Conservation (phyloP, 1,139 yeast species). For the Hyphopichia pseudoburtonii region DNA sequence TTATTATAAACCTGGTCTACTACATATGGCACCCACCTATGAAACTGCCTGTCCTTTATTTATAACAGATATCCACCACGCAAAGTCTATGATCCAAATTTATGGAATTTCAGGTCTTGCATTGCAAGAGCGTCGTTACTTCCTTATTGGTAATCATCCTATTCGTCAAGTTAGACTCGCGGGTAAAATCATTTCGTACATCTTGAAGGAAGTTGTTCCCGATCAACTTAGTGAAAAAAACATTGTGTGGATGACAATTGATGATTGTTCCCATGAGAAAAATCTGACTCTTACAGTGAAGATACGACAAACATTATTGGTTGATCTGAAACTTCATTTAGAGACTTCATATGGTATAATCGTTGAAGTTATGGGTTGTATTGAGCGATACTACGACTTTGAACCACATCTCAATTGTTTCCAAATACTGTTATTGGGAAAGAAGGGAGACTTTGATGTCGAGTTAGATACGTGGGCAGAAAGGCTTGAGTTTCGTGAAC, state of each 20-base stretch:
- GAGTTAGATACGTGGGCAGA: conserved; percentile 37
- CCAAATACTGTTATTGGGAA: background rate
- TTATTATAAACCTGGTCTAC: conserved; percentile 32
- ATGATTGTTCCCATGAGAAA: conserved; percentile 21
- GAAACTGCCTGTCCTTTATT: conserved; percentile 25
- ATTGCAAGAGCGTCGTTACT: conserved; percentile 11
- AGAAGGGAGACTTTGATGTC: conserved; percentile 13
- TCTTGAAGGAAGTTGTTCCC: background rate
- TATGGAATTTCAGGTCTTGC: conserved; percentile 21
- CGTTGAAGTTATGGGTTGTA: background rate
- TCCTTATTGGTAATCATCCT: conserved; percentile 38
- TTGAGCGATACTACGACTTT: background rate
- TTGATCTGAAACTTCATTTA: conserved; percentile 1
- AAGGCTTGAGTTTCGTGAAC: conserved; percentile 22
- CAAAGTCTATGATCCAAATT: conserved; percentile 16
- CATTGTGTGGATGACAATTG: conserved; percentile 15
- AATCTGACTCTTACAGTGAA: conserved; percentile 6
- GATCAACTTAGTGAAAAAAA: background rate
- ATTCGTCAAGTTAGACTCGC: conserved; percentile 21
- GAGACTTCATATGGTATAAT: background rate
- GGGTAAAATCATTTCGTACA: conserved; percentile 25
- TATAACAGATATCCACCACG: conserved; percentile 22
- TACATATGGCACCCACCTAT: conserved; percentile 31
- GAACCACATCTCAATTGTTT: background rate
- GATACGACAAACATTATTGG: background rate